Conservation (phyloP, 306 rosid genomes). For the Erythrophleum fordii region DNA sequence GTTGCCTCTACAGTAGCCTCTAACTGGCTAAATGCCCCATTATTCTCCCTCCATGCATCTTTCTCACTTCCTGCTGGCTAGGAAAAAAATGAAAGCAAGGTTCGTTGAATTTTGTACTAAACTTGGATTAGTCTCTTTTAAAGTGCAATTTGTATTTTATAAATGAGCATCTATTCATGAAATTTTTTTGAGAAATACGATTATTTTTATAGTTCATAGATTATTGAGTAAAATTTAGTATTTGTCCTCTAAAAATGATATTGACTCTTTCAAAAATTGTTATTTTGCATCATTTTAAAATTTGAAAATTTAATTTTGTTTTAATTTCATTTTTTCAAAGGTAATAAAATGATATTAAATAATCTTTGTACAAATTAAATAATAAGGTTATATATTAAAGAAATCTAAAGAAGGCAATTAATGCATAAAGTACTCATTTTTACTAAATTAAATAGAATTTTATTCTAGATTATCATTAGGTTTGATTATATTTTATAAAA, state of each 20-base stretch:
- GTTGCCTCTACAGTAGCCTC: not conserved
- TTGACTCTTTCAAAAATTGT: not conserved
- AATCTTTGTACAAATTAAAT: not conserved
- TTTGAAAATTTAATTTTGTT: not conserved
- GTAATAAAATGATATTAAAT: not conserved
- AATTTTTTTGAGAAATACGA: not conserved
- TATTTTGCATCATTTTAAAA: not conserved
- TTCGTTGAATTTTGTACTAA: not conserved
- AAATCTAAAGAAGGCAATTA: no score
- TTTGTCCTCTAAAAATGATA: not conserved
- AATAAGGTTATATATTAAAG: not conserved
- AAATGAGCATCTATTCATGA: not conserved
- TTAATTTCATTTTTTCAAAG: not conserved
- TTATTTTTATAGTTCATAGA: not conserved
- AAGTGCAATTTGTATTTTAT: not conserved
- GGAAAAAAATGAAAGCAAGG: not conserved
- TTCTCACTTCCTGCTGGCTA: conserved; percentile 1
- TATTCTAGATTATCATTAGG: no score
- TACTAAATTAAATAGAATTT: no score
- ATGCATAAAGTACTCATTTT: no score
- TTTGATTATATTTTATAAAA: not conserved
- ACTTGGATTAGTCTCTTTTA: not conserved
- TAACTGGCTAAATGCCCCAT: not conserved
- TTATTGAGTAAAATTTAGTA: not conserved
- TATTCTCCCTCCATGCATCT: not conserved